Percentiles rank a stretch among this genome's conserved stretches.
Conservation (phyloP, 108 stramenopile genomes). For the Pinguiococcus pyrenoidosus region DNA sequence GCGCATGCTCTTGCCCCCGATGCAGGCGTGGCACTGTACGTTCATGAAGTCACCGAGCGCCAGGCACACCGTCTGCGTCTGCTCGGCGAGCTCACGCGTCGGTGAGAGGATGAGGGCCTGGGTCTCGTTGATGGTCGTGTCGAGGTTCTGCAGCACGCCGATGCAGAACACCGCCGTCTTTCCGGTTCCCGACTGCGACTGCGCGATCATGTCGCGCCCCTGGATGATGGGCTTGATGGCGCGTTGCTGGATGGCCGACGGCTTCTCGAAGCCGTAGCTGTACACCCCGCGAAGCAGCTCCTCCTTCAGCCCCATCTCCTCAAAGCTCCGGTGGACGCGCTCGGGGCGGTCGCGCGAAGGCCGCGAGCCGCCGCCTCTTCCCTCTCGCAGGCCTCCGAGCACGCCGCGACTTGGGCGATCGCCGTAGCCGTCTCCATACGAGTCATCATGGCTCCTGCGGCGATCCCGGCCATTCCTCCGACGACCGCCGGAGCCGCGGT, state of each 20-base stretch:
- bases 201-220: constrained; percentile 95
- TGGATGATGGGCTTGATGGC: constrained; percentile 92
- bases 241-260: constrained; percentile 98
- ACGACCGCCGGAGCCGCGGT: too few relatives aligned
- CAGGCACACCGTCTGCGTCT: constrained; percentile 77
- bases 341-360: too few relatives aligned
- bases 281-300: constrained; percentile 86
- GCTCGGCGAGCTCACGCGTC: constrained; percentile 93
- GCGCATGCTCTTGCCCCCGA: constrained; percentile 88
- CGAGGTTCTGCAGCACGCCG: constrained; percentile 70
- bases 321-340: too few relatives aligned
- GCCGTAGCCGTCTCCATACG: too few relatives aligned
- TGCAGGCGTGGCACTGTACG: constrained; percentile 87
- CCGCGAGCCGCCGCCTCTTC: too few relatives aligned
- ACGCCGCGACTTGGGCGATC: too few relatives aligned
- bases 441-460: too few relatives aligned
- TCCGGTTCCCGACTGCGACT: constrained; percentile 96
- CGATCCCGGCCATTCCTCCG: too few relatives aligned
- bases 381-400: too few relatives aligned
- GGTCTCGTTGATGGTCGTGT: constrained; percentile 52
- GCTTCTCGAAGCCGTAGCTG: constrained; percentile 70
- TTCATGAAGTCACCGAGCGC: constrained; percentile 92
- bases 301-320: constrained; percentile 89
- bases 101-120: constrained; percentile 90
- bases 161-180: constrained; percentile 95